Percentiles rank a stretch among this genome's conserved stretches.
Conservation (phyloP, 257 asterid species). For the Rhazya stricta region DNA sequence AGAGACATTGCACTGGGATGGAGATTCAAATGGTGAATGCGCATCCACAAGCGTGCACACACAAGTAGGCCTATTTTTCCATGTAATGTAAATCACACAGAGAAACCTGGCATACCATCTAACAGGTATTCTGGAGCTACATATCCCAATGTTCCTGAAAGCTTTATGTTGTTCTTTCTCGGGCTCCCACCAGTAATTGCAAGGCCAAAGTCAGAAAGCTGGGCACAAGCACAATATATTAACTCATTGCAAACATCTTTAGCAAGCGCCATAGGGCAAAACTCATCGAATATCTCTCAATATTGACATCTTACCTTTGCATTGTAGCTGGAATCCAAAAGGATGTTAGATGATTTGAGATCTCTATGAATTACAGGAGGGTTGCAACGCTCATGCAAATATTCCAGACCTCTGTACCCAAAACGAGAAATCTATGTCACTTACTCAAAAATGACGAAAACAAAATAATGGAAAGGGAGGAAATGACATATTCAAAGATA, state of each 20-base stretch:
- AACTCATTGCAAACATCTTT: constrained; percentile 7
- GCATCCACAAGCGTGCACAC: not conserved
- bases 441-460: not conserved
- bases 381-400: constrained; percentile 78
- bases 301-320: constrained; percentile 62
- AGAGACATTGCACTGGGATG: not conserved
- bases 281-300: not conserved
- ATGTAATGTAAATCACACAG: not conserved
- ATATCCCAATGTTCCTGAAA: constrained; percentile 90
- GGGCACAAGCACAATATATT: constrained; percentile 23
- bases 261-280: not conserved
- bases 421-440: constrained; percentile 7
- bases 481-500: not conserved
- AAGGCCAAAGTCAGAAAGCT: constrained; percentile 94
- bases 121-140: constrained; percentile 85
- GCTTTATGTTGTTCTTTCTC: constrained; percentile 50
- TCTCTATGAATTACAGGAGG: constrained; percentile 90
- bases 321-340: constrained; percentile 67
- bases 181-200: constrained; percentile 61
- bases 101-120: constrained; percentile 49
- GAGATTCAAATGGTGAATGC: not conserved
- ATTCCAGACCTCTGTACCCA: constrained; percentile 71
- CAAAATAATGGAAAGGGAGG: not conserved
- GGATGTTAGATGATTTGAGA: constrained; percentile 82
- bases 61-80: too few species aligned